phyloP scores from a whole-genome alignment of 2,329 filamentous ascomycete species.

The Fusarium annulatum region DNA sequence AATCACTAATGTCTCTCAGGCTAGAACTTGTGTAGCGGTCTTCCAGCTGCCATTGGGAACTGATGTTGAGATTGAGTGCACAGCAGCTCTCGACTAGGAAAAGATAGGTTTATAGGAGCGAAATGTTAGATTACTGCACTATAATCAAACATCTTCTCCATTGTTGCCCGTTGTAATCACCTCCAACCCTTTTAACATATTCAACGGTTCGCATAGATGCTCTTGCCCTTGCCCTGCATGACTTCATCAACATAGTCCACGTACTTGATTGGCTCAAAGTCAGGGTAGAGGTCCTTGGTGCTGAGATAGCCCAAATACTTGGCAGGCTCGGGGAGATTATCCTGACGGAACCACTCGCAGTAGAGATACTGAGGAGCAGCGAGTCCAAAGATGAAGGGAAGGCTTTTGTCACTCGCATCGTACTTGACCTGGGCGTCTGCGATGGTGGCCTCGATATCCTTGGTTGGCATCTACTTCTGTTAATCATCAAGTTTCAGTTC shows the following conservation, averaged over 20 bases:
- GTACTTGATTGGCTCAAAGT: slow-evolving; percentile 16
- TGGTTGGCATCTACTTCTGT: slow-evolving; percentile 7
- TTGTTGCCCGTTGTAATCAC: background rate
- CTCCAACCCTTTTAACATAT: background rate
- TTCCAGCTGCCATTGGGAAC: slow-evolving; percentile 77
- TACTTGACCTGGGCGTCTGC: slow-evolving; percentile 2
- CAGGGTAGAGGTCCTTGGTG: slow-evolving; percentile 31
- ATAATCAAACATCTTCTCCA: background rate
- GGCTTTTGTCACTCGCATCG: slow-evolving; percentile 5
- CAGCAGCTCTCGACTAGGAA: slow-evolving; percentile 45
- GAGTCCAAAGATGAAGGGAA: background rate
- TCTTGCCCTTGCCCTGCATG: slow-evolving; percentile 10
- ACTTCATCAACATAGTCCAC: slow-evolving; percentile 31
- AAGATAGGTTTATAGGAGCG: background rate
- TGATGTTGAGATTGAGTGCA: slow-evolving; percentile 80
- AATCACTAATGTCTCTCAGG: slow-evolving; percentile 49
- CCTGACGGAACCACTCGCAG: slow-evolving; percentile 32
- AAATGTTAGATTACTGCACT: background rate
- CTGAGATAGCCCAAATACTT: slow-evolving; percentile 27
- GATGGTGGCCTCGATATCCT: slow-evolving; percentile 18
- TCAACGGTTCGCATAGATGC: slow-evolving; percentile 12
- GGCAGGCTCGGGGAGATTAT: slow-evolving; percentile 28
- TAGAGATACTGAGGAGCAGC: slow-evolving; percentile 22
- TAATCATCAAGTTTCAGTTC: background rate
- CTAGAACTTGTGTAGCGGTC: slow-evolving; percentile 77